Conservation (phyloP, 2,329 filamentous ascomycete species). For the Aspergillus sp. region DNA sequence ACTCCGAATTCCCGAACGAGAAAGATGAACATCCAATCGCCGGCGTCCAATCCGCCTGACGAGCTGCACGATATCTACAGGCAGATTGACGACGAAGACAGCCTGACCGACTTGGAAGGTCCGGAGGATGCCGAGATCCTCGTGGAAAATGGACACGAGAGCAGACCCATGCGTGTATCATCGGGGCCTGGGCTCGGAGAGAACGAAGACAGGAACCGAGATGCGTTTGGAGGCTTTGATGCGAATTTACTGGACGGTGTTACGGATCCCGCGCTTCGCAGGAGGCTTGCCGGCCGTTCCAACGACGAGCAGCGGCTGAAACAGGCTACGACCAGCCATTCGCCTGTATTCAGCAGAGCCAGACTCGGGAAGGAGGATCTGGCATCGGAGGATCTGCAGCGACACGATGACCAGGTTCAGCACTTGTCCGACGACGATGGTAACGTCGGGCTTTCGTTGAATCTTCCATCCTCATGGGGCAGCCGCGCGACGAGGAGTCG, state of each 20-base stretch:
- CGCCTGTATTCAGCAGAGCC: constrained; percentile 33
- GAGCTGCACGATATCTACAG: constrained; percentile 32
- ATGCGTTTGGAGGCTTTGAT: constrained; percentile 17
- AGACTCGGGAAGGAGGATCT: constrained; percentile 21
- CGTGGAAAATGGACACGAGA: constrained; percentile 5
- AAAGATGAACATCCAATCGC: constrained; percentile 13
- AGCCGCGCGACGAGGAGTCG: constrained; percentile 21
- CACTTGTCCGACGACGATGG: constrained; percentile 14
- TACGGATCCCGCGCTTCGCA: constrained; percentile 24
- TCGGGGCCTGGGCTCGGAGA: constrained; percentile 14
- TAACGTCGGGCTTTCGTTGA: constrained; percentile 22
- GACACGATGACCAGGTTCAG: constrained; percentile 21
- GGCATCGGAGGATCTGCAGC: constrained; percentile 29
- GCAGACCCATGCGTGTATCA: constrained; percentile 15
- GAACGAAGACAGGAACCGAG: constrained; percentile 6
- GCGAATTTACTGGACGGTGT: constrained; percentile 26
- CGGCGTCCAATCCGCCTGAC: constrained; percentile 30
- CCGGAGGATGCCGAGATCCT: constrained; percentile 18
- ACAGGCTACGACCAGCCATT: constrained; percentile 28
- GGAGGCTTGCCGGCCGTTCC: constrained; percentile 25
- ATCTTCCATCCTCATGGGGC: constrained; percentile 31
- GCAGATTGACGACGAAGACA: constrained; percentile 30
- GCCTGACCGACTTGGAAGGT: constrained; percentile 24
- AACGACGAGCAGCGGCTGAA: constrained; percentile 31
- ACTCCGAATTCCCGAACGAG: constrained; percentile 24